Evolutionary conservation across 441 rosid species (phyloP).

Genomic region (Erysimum pusillum): DNA sequence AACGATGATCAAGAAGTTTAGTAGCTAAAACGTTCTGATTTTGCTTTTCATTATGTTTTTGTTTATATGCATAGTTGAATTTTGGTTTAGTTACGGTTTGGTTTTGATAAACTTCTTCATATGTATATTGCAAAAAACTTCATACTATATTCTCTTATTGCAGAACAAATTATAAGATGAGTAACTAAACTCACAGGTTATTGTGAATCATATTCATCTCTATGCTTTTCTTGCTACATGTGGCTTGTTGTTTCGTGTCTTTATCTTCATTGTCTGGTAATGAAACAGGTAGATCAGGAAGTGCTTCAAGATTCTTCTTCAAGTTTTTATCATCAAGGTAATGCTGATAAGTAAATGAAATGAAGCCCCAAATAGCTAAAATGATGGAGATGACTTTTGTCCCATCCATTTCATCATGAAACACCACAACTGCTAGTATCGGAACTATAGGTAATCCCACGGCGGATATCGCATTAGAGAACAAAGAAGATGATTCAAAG

Average conservation of each 20-base stretch:
- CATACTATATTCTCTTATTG: not conserved
- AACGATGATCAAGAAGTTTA: not conserved
- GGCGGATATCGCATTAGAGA: constrained; percentile 41
- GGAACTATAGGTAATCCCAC: constrained; percentile 46
- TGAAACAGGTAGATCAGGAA: not conserved
- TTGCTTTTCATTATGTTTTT: not conserved
- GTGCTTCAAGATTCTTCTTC: not conserved
- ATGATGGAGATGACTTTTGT: constrained; percentile 44
- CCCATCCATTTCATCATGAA: constrained; percentile 48
- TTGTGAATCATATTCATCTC: not conserved
- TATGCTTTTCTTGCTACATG: not conserved
- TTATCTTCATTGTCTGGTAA: not conserved
- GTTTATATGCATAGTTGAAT: too few species aligned
- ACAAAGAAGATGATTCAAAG: constrained; percentile 48
- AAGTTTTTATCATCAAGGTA: constrained; percentile 16
- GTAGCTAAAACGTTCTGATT: not conserved
- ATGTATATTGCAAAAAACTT: too few species aligned
- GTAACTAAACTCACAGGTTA: not conserved
- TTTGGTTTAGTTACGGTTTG: not conserved
- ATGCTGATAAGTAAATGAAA: constrained; percentile 46
- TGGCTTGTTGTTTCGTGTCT: not conserved
- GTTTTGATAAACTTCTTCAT: too few species aligned
- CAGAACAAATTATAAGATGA: not conserved
- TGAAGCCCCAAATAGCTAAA: constrained; percentile 49
- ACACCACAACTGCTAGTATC: constrained; percentile 41